phyloP scores from a whole-genome alignment of 768 basidiomycete genomes.

The Leucocoprinus birnbaumii region DNA sequence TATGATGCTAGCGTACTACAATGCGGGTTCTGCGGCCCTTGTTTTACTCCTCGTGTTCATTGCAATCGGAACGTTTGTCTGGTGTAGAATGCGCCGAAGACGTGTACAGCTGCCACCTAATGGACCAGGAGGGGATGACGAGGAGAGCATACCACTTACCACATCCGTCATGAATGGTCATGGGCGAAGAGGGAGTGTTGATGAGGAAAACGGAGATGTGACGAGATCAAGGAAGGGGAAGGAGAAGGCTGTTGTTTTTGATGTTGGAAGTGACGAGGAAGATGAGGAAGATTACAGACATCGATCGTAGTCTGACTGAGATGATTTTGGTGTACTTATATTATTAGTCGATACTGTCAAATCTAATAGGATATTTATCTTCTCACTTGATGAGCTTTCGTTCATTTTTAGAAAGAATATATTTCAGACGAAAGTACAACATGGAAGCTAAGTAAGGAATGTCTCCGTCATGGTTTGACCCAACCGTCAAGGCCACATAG shows the following conservation, averaged over 20 bases:
- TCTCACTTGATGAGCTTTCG: too few relatives aligned
- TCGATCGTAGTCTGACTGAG: constrained; percentile 8
- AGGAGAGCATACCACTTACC: constrained; percentile 75
- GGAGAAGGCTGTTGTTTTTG: constrained; percentile 49
- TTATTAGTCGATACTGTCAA: neutral
- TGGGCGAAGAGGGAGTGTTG: constrained; percentile 46
- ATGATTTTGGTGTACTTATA: neutral
- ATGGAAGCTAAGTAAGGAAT: constrained; percentile 22
- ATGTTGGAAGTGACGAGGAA: constrained; percentile 53
- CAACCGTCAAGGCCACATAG: constrained; percentile 81
- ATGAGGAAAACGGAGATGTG: constrained; percentile 24
- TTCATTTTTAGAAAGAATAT: too few relatives aligned
- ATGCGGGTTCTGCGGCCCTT: constrained; percentile 85
- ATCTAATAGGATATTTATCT: neutral
- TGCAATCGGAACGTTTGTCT: constrained; percentile 72
- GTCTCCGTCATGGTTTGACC: constrained; percentile 82
- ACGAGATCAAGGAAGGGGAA: constrained; percentile 44
- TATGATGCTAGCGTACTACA: constrained; percentile 75
- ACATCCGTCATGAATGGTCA: constrained; percentile 27
- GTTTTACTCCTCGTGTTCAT: constrained; percentile 72
- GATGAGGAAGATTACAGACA: constrained; percentile 38
- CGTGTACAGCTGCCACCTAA: constrained; percentile 37
- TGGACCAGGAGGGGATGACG: constrained; percentile 27
- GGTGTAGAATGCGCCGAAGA: constrained; percentile 63
- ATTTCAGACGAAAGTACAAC: neutral